Percentiles rank a stretch among this genome's conserved stretches.
Conservation (phyloP, 371 early-diverging fungal genomes). For the Mortierella sp. region DNA sequence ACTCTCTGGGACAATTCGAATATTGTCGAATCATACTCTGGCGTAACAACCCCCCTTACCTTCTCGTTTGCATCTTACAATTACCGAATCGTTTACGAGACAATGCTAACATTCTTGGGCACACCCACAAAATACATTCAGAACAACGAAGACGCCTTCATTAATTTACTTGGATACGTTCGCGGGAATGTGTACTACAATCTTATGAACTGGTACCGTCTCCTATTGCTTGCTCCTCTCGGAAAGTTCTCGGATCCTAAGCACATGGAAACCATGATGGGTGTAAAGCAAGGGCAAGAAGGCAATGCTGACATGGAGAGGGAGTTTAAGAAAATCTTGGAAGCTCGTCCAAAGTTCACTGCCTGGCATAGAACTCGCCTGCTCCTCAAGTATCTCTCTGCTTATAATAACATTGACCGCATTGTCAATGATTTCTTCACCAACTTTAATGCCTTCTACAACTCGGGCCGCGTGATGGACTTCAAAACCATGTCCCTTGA, state of each 20-base stretch:
- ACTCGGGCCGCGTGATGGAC: constrained; percentile 43
- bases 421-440: constrained; percentile 49
- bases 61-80: constrained; percentile 56
- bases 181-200: constrained; percentile 57
- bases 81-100: constrained; percentile 56
- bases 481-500: constrained; percentile 49
- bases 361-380: constrained; percentile 47
- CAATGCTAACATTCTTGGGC: constrained; percentile 50
- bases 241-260: constrained; percentile 58
- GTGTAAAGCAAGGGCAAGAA: constrained; percentile 53
- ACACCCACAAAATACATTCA: constrained; percentile 46
- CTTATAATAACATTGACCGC: constrained; percentile 53
- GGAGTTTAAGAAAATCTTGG: constrained; percentile 53
- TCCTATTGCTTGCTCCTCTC: constrained; percentile 44
- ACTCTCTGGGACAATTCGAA: constrained; percentile 56
- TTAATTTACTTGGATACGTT: constrained; percentile 50
- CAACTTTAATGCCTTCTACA: constrained; percentile 55
- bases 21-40: constrained; percentile 57
- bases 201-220: constrained; percentile 57
- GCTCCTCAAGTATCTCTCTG: constrained; percentile 50
- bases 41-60: constrained; percentile 52
- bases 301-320: constrained; percentile 52
- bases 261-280: constrained; percentile 58
- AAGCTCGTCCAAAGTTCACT: constrained; percentile 40
- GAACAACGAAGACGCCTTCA: constrained; percentile 42